A percentile compares a stretch with the other conserved stretches of the same genome.
These are phyloP conservation scores for Candida lessepsii DNA, from an alignment of 805 yeast genomes.

Conservation along the genomic window DNA sequence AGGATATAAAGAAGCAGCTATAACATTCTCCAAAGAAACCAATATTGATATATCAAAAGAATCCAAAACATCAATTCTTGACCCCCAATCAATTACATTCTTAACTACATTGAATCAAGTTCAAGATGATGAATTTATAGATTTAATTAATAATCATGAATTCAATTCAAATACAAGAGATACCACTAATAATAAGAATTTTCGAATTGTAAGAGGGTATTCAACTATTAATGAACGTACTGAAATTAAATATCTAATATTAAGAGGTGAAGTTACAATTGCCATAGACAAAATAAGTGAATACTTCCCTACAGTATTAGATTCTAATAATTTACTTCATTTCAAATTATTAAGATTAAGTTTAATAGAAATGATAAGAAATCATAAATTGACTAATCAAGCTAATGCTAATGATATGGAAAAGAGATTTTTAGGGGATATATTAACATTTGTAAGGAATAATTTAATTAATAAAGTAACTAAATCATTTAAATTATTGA, in stretches of 20 bases:
- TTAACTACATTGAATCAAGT: constrained; percentile 3
- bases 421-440: constrained; percentile 52
- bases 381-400: constrained; percentile 30
- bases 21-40: constrained; percentile 58
- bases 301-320: constrained; percentile 63
- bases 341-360: constrained; percentile 71
- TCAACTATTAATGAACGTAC: constrained; percentile 52
- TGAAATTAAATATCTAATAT: constrained; percentile 51
- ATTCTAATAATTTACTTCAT: constrained; percentile 61
- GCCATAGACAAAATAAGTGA: constrained; percentile 59
- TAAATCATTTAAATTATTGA: constrained; percentile 55
- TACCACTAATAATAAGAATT: constrained; percentile 4
- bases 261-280: constrained; percentile 57
- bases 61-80: constrained; percentile 3
- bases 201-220: constrained; percentile 35
- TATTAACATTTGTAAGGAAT: constrained; percentile 59
- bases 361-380: constrained; percentile 76
- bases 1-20: constrained; percentile 71
- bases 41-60: constrained; percentile 25
- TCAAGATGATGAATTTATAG: constrained; percentile 4
- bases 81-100: constrained; percentile 10
- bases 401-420: constrained; percentile 18
- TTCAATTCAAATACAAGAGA: not conserved
- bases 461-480: constrained; percentile 63
- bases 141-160: constrained; percentile 2